phyloP scores from a whole-genome alignment of 1,284 basidiomycete genomes.

The Peniophora sp. region DNA sequence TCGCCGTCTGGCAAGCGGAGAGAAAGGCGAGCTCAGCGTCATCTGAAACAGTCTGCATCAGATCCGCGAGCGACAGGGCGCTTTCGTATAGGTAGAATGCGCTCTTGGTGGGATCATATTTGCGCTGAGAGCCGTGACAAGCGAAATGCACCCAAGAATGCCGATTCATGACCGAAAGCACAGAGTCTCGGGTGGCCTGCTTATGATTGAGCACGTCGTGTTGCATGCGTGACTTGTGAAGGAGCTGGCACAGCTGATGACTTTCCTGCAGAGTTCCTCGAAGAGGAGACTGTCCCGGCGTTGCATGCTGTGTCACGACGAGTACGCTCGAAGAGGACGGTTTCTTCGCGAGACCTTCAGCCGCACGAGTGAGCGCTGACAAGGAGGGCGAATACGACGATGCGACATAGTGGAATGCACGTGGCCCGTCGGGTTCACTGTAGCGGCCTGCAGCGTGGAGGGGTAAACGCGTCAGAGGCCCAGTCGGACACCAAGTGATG shows the following conservation, averaged over 20 bases:
- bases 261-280: background rate
- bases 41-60: background rate
- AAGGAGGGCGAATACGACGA: constrained; percentile 19
- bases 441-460: constrained; percentile 18
- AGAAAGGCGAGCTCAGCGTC: constrained; percentile 1
- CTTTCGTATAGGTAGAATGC: constrained; percentile 1
- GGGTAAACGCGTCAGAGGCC: constrained; percentile 14
- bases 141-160: background rate
- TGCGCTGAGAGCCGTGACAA: background rate
- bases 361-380: constrained; percentile 3
- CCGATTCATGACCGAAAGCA: background rate
- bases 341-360: background rate
- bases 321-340: background rate
- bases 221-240: background rate
- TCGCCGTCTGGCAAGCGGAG: constrained; percentile 4
- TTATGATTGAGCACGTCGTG: constrained; percentile 7
- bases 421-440: constrained; percentile 1
- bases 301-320: background rate
- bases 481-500: constrained; percentile 12
- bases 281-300: background rate
- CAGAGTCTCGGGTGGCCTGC: background rate
- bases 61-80: background rate
- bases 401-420: constrained; percentile 12
- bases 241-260: background rate
- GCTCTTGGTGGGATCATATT: background rate